Percentiles rank a stretch among this genome's conserved stretches.
These are phyloP conservation scores for Mycosarcoma maydis DNA, from an alignment of 1,284 basidiomycete genomes.

Conservation along the genomic window DNA sequence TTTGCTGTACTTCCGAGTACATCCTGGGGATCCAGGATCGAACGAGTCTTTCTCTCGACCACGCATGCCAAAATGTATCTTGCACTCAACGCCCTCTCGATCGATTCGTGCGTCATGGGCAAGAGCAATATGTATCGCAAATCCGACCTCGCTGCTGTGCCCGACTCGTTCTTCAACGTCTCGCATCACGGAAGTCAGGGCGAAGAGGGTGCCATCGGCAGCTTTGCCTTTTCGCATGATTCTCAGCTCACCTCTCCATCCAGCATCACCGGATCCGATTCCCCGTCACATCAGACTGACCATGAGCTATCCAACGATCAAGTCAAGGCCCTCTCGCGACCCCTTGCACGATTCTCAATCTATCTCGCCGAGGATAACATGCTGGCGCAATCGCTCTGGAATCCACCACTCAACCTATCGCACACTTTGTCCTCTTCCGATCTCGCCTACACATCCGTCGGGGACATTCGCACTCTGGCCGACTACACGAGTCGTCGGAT, in stretches of 20 bases:
- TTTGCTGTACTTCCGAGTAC: constrained; percentile 77
- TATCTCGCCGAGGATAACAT: constrained; percentile 67
- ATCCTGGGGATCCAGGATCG: constrained; percentile 78
- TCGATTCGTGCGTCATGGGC: constrained; percentile 96
- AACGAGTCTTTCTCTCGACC: constrained; percentile 93
- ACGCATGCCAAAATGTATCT: constrained; percentile 99
- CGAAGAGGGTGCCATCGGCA: constrained; percentile 56
- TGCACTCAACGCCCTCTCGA: constrained; percentile 83
- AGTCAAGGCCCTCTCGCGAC: constrained; percentile 40
- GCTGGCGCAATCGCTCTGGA: constrained; percentile 63
- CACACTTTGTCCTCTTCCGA: constrained; percentile 56
- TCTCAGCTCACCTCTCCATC: neutral
- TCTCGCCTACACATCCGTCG: constrained; percentile 61
- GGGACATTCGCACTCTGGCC: constrained; percentile 60
- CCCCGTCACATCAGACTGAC: constrained; percentile 1
- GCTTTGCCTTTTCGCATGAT: constrained; percentile 49
- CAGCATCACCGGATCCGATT: constrained; percentile 6
- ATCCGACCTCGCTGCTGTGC: constrained; percentile 78
- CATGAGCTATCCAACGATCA: constrained; percentile 21
- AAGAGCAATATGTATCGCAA: constrained; percentile 95
- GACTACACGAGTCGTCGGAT: constrained; percentile 62
- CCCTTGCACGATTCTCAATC: constrained; percentile 64
- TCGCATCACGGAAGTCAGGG: constrained; percentile 44
- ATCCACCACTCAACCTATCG: constrained; percentile 50
- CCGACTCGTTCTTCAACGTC: constrained; percentile 62